Evolutionary conservation across 805 yeast species (phyloP), one percentile per base, ranked within the genome.

Genomic region (Cyberlindnera maritima): DNA sequence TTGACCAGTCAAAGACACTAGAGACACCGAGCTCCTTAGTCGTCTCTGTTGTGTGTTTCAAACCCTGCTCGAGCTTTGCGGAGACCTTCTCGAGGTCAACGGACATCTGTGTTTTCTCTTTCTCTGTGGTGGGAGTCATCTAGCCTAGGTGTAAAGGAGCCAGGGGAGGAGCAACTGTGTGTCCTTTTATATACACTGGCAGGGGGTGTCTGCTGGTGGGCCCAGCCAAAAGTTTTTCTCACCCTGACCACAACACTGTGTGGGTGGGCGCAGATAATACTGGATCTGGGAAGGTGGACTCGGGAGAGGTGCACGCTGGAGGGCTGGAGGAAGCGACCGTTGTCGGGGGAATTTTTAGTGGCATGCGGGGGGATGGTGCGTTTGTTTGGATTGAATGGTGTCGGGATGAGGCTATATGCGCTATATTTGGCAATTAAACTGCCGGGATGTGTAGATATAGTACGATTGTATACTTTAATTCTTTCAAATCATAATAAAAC

Each of bases 1-100:
- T 38, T 8, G 50, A 47, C 50, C 50, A 47, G 28, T 47, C 50
- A 15, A 42, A 47, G 10, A 39, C 44, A 25, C 39, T 23, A 14
- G 49, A 46, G 18, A 38, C 43, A 28, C 46, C 46, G 20, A 46
- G 40, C 40, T 46, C 49, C n/a, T 38, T 20, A 4, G 49, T 46
- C 2, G 40, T 34, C 37, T 46, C 49, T 11, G 32, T 25, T 25
- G 31, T 35, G 11, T 39, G 15, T 14, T 35, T 35, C 23, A 18
- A 18, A 18, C 19, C 19, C 17, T 28, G 14, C 39, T 41, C 26
- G 25, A 32, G 31, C 37, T 31, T 28, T 19, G 33, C 3, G 36
- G 23, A n/a, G 21, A 14, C 13, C 21, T 28, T 28, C 31, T 28
- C 31, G 31, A 28, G 31, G n/a, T 28, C 13, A 4, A 11, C 31